Evolutionary conservation across 495 filamentous ascomycete species (phyloP), one percentile per base, ranked within the genome.

Genomic region (Neurospora cerealis): DNA sequence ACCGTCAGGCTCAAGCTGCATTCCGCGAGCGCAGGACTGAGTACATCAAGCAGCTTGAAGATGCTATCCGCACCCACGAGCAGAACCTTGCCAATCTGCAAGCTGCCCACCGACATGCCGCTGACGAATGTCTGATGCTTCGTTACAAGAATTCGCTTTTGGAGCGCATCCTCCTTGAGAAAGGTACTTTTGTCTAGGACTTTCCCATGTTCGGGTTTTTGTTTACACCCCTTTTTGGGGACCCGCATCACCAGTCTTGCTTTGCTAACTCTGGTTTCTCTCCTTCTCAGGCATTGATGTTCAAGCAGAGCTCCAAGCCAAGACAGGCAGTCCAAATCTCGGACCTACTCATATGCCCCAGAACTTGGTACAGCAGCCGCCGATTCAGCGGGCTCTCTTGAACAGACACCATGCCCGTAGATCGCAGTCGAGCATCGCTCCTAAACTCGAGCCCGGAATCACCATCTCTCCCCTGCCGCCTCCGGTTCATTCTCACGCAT

Each of bases 1-100:
- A 99, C 79, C 89, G 96, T 75, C 96, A 98, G 83, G 96, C 96
- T 38, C 96, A 99, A 82, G 96, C 96, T 66, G 96, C 96, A 38
- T 99, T 99, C 79, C 91, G 96, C 69, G 96, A 99, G 82, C 91
- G 96, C 74, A 91, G 96, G 75, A 98, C 96, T 37, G 96, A 99
- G 85, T 99, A 99, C 81, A 99, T 99, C 85, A 98, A 98, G 84
- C 96, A 99, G 82, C 88, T 99, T 13, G 96, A 99, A 83, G 93
- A 93, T 71, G 97, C 94, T 72, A 98, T 99, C 82, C 96, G 97
- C 80, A 94, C 94, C 75, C 96, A 98, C 86, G 96, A 99, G 83
- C 93, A 97, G 75, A 92, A 92, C 75, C 85, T 99, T 46, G 91
- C 95, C 75, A 95, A 89, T 76, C 87, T 98, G 73, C 96, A 98